A percentile compares a stretch with the other conserved stretches of the same genome.
phyloP scores from a whole-genome alignment of 1,284 basidiomycete species.

The Ustilago loliicola region DNA sequence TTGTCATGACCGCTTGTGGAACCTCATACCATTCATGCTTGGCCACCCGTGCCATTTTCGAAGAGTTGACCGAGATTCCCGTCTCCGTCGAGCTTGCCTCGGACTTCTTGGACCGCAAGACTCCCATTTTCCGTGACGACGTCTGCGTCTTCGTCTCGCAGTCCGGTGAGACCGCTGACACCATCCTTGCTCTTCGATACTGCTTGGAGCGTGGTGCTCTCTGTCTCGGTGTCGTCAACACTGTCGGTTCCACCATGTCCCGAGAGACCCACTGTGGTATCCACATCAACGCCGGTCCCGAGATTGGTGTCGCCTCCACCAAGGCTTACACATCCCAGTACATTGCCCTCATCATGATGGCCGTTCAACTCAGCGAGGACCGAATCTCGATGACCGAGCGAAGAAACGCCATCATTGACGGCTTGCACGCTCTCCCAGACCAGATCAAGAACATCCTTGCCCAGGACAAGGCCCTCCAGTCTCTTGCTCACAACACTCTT shows the following conservation, averaged over 20 bases:
- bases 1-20: constrained; percentile 97
- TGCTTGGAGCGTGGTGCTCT: constrained; percentile 96
- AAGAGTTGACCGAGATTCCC: constrained; percentile 98
- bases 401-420: constrained; percentile 92
- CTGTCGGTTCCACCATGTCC: constrained; percentile 97
- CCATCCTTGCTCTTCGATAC: constrained; percentile 94
- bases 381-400: constrained; percentile 91
- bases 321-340: constrained; percentile 99
- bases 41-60: constrained; percentile 97
- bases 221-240: constrained; percentile 95
- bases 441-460: constrained; percentile 91
- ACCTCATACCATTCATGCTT: constrained; percentile 98
- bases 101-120: constrained; percentile 98
- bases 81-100: constrained; percentile 97
- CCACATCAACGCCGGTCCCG: constrained; percentile 99
- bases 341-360: constrained; percentile 98
- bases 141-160: constrained; percentile 97
- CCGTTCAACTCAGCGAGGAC: constrained; percentile 96
- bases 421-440: constrained; percentile 86
- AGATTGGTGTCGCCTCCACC: constrained; percentile 99
- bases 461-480: constrained; percentile 83
- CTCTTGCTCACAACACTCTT: constrained; percentile 83
- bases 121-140: constrained; percentile 99
- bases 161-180: constrained; percentile 98
- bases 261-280: constrained; percentile 99